Evolutionary conservation across 2,329 filamentous ascomycete species (phyloP), one percentile per base, ranked within the genome.

Genomic region (Calcarisporium arbuscula): DNA sequence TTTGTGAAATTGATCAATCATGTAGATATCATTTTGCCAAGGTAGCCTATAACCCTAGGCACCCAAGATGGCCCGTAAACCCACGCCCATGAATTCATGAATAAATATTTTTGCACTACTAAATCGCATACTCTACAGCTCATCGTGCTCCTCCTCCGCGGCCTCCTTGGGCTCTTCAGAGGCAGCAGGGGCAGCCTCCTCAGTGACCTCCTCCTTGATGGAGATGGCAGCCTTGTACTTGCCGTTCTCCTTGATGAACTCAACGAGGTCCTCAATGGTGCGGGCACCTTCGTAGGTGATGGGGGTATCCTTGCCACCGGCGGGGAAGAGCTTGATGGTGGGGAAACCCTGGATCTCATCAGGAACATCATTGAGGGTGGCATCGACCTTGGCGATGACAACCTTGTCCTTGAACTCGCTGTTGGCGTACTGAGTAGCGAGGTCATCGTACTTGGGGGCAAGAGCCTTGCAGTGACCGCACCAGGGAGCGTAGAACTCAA

Each of bases 401-500:
- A 98, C 85, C 67, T 87, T 81, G 68, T 80, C 73, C 62, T 85
- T 84, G 66, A 80, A 83, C 50, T 85, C 81, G 70, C 82, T 71
- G 78, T 78, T 64, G 77, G 78, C 72, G 68, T 87, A 95, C 40
- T 79, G 72, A 40, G 72, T 64, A 37, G 77, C 92, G 40, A 98
- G 84, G 63, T 95, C 86, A 45, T 98, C 92, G 65, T 95, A 98
- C 64, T 95, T 82, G 54, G 92, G 92, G 38, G 92, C 90, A 43
- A 98, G 82, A 64, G 80, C 89, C 79, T 96, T 96, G 86, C 92
- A 98, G 79, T 98, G 92, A 52, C 92, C 92, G 62, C 92, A 98
- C 92, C 92, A 98, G 46, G 92, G 92, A 40, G 92, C 92, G 70
- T 98, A 98, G 72, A 95, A 96, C 73, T 98, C 92, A 46, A 98